These are phyloP conservation scores for Coprinopsis sp. DNA, from an alignment of 768 basidiomycete species.

Conservation along the genomic window DNA sequence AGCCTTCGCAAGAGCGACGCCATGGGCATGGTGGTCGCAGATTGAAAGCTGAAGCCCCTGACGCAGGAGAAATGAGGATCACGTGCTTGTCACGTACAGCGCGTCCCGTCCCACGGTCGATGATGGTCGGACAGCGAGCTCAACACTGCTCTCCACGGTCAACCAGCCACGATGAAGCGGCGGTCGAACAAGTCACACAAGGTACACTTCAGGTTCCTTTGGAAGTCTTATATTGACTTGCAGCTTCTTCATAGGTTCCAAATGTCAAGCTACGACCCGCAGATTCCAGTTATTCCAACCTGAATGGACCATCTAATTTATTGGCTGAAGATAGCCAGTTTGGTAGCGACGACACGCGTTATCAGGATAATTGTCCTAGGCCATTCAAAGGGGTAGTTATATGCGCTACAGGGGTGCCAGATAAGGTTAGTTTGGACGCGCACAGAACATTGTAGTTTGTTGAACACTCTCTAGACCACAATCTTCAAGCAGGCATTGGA, in stretches of 20 bases:
- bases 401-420: conserved; percentile 72
- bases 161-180: conserved; percentile 34
- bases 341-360: conserved; percentile 40
- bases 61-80: too few species aligned
- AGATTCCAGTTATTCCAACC: conserved; percentile 29
- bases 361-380: conserved; percentile 51
- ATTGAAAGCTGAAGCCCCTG: too few species aligned
- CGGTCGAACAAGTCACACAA: conserved; percentile 66
- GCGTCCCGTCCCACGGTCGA: conserved; percentile 12
- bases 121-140: not conserved
- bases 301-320: conserved; percentile 30
- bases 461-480: conserved; percentile 43
- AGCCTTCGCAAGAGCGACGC: too few species aligned
- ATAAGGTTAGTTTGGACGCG: conserved; percentile 54
- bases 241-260: conserved; percentile 53
- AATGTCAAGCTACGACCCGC: conserved; percentile 79
- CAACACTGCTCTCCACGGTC: not conserved
- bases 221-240: not conserved
- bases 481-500: conserved; percentile 75
- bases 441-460: not conserved
- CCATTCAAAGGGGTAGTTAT: conserved; percentile 63
- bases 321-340: conserved; percentile 47
- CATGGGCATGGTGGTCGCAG: too few species aligned
- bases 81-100: too few species aligned
- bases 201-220: conserved; percentile 25